Evolutionary conservation across 768 basidiomycete genomes (phyloP).

Genomic region (Piloderma croceum): DNA sequence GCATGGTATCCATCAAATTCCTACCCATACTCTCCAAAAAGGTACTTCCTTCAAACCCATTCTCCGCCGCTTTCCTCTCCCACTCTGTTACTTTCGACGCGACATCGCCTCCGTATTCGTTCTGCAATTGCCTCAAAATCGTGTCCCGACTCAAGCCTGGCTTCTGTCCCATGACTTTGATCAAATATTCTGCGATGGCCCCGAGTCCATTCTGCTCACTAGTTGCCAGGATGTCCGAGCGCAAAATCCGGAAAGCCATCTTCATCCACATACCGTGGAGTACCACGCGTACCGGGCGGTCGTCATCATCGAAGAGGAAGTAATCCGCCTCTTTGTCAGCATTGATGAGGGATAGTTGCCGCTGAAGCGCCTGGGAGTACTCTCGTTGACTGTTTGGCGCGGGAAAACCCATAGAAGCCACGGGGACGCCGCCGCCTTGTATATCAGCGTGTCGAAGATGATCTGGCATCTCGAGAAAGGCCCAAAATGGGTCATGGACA

Average conservation of each 20-base stretch:
- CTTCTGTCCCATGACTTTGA: constrained; percentile 11
- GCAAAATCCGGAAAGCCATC: constrained; percentile 10
- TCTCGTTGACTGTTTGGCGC: constrained; percentile 5
- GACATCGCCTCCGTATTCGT: constrained; percentile 10
- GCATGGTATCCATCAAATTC: constrained; percentile 2
- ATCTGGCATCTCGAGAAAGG: constrained; percentile 2
- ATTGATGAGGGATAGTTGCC: constrained; percentile 14
- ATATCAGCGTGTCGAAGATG: neutral
- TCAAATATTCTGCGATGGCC: constrained; percentile 13
- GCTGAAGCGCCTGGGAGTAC: constrained; percentile 12
- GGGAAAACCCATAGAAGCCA: constrained; percentile 7
- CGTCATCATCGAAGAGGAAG: constrained; percentile 10
- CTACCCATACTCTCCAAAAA: constrained; percentile 10
- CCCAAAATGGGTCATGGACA: constrained; percentile 12
- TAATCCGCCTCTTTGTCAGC: constrained; percentile 13
- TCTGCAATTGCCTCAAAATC: constrained; percentile 10
- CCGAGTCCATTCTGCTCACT: constrained; percentile 1
- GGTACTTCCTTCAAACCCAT: constrained; percentile 7
- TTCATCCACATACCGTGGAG: constrained; percentile 8
- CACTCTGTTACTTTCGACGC: constrained; percentile 4
- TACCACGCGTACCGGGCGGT: constrained; percentile 12
- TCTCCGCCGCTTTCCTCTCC: constrained; percentile 1
- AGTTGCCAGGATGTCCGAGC: constrained; percentile 8
- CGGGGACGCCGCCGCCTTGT: constrained; percentile 1
- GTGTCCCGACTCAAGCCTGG: constrained; percentile 15